Conservation (phyloP, 2,329 filamentous ascomycete genomes). For the Lecanicillium sp. region DNA sequence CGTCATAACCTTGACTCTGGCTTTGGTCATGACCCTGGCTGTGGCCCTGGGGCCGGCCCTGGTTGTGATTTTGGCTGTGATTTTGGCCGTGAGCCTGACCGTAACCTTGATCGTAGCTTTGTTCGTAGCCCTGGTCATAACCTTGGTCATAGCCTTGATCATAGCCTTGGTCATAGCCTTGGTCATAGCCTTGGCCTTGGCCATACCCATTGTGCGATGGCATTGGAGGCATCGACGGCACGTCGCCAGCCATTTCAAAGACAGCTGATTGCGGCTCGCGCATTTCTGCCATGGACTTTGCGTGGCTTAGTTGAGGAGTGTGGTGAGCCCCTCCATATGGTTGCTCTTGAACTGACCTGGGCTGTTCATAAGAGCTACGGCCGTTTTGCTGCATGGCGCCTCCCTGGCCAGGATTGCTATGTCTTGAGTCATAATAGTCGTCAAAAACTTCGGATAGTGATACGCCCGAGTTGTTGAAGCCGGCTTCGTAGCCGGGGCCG, state of each 20-base stretch:
- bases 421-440: constrained; percentile 21
- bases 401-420: constrained; percentile 22
- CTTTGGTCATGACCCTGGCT: constrained; percentile 19
- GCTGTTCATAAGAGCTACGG: constrained; percentile 43
- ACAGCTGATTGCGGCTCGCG: constrained; percentile 59
- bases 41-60: neutral
- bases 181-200: too few relatives aligned
- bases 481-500: constrained; percentile 8
- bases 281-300: constrained; percentile 63
- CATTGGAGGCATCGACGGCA: constrained; percentile 49
- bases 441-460: constrained; percentile 20
- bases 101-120: constrained; percentile 19
- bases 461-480: neutral
- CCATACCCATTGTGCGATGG: constrained; percentile 28
- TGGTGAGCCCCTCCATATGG: constrained; percentile 45
- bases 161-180: constrained; percentile 1
- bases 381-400: constrained; percentile 18
- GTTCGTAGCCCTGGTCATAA: constrained; percentile 19
- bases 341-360: constrained; percentile 37
- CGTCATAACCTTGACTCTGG: constrained; percentile 17
- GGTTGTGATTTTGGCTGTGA: neutral
- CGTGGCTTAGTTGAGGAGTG: constrained; percentile 49
- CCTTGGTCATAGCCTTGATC: neutral
- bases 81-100: too few relatives aligned
- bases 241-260: constrained; percentile 66